These are phyloP conservation scores for Colletotrichum liriopes DNA, from an alignment of 2,329 filamentous ascomycete species.

Conservation along the genomic window DNA sequence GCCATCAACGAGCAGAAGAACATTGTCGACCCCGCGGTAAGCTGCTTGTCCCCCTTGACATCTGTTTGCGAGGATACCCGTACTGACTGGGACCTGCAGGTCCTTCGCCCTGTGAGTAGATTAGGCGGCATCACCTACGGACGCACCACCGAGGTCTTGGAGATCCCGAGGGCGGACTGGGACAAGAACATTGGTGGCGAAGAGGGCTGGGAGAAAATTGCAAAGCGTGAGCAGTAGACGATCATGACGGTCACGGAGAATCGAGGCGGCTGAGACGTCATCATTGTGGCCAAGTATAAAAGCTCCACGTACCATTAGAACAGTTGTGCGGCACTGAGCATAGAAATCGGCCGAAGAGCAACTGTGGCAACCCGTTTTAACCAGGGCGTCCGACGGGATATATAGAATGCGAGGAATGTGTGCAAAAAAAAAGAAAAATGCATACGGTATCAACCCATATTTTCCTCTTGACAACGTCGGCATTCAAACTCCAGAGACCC, in stretches of 20 bases:
- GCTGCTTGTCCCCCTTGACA: slow-evolving; percentile 46
- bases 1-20: slow-evolving; percentile 85
- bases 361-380: slow-evolving; percentile 1
- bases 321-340: too few species aligned
- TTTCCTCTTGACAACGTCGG: background rate
- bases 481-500: slow-evolving; percentile 20
- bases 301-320: background rate
- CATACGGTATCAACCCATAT: slow-evolving; percentile 19
- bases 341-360: slow-evolving; percentile 1
- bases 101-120: slow-evolving; percentile 83
- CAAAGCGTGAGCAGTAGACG: slow-evolving; percentile 58
- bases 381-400: slow-evolving; percentile 22
- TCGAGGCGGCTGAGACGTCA: background rate
- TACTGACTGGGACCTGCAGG: slow-evolving; percentile 53
- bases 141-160: slow-evolving; percentile 77
- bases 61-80: background rate
- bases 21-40: slow-evolving; percentile 79
- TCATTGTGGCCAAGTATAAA: background rate
- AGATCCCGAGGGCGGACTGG: slow-evolving; percentile 77
- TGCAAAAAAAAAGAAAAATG: background rate
- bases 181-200: slow-evolving; percentile 66
- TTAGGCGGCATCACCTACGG: slow-evolving; percentile 91
- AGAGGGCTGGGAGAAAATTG: slow-evolving; percentile 71
- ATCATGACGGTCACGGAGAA: background rate
- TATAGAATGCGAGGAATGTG: slow-evolving; percentile 18